Evolutionary conservation across 2,329 filamentous ascomycete species (phyloP), one percentile per base, ranked within the genome.

Genomic region (Penicillium sp.): DNA sequence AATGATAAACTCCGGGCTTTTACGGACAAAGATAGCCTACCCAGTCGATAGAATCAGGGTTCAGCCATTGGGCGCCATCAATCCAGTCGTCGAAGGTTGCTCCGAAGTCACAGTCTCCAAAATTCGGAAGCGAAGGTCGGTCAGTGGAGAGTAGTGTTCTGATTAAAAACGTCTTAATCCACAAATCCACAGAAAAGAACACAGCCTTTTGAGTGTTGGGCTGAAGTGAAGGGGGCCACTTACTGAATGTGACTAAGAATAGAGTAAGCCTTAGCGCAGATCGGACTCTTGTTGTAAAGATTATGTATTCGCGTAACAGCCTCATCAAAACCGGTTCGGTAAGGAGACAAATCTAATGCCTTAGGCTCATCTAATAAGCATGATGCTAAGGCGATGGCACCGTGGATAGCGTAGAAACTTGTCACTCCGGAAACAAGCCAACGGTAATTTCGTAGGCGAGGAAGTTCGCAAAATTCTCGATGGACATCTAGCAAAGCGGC

Each of bases 391-490:
- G 61, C 64, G 21, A 65, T 56, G 15, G 66, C 66, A 3, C 57
- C 66, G 26, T 68, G 63, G 9, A 69, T 58, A 1, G 64, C 61
- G 23, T 65, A 57, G 24, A 67, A 60, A 36, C 63, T 63, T 4
- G 60, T 64, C 18, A 69, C 47, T 2, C 66, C 64, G 24, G 57
- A 59, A 8, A 62, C 38, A 24, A 61, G 62, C 66, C 67, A 69
- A 3, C 49, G 45, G 31, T 63, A 69, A 16, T 59, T 52, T 28
- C 57, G 55, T 15, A 67, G 55, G 1, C 50, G 26, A 2, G 62
- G 59, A 2, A 51, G 33, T 39, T 64, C 60, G 18, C 53, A 62
- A 2, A 68, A 47, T 13, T 58, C 49, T 8, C 55, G 43, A 38
- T 68, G 64, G n/a, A 66, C 60, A 1, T 45, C 44, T 0, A 70